Conservation (phyloP, 805 yeast genomes). For the Suhomyces tanzawaensis region DNA sequence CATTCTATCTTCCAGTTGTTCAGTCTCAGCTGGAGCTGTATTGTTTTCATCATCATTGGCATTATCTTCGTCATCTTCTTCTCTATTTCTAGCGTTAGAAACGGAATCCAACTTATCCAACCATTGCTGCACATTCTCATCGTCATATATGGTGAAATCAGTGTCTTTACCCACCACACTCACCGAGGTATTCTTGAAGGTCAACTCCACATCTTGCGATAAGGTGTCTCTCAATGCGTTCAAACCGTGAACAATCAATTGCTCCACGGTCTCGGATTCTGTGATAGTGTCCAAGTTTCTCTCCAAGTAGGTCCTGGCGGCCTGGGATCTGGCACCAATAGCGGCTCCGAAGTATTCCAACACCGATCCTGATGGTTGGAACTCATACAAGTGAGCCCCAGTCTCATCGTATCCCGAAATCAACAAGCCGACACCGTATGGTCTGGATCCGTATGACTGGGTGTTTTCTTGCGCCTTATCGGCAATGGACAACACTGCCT, state of each 20-base stretch:
- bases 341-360: slow-evolving; percentile 92
- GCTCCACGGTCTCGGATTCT: slow-evolving; percentile 58
- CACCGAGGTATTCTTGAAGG: slow-evolving; percentile 78
- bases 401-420: slow-evolving; percentile 89
- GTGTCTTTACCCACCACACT: slow-evolving; percentile 87
- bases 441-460: slow-evolving; percentile 93
- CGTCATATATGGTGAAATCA: slow-evolving; percentile 77
- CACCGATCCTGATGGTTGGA: slow-evolving; percentile 93
- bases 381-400: slow-evolving; percentile 92
- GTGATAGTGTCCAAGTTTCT: slow-evolving; percentile 72
- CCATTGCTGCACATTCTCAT: slow-evolving; percentile 84
- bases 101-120: slow-evolving; percentile 69
- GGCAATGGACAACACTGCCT: slow-evolving; percentile 82
- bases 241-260: slow-evolving; percentile 80
- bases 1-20: slow-evolving; percentile 33
- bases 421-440: slow-evolving; percentile 95
- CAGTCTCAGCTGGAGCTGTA: slow-evolving; percentile 14
- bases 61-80: slow-evolving; percentile 33
- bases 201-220: slow-evolving; percentile 91
- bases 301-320: slow-evolving; percentile 94
- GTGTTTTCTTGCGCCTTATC: slow-evolving; percentile 98
- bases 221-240: slow-evolving; percentile 91
- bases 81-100: slow-evolving; percentile 53
- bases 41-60: slow-evolving; percentile 18
- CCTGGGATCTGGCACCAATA: slow-evolving; percentile 98